Evolutionary conservation across 805 yeast species (phyloP).

Genomic region (Yamadazyma ubonensis): DNA sequence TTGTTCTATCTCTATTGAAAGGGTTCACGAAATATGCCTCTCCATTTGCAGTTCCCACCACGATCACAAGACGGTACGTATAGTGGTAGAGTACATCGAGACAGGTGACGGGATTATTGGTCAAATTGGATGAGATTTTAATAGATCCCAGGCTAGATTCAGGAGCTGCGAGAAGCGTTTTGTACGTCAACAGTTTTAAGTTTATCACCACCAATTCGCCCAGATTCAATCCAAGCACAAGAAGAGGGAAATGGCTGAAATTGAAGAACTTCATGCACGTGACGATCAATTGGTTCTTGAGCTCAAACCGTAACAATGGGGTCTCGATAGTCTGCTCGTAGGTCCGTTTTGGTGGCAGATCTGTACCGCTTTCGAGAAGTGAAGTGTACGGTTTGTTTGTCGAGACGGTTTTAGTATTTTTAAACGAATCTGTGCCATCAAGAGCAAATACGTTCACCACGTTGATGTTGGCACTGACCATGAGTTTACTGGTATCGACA

Average conservation of each 20-base stretch:
- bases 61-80: constrained; percentile 43
- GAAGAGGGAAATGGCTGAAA: constrained; percentile 40
- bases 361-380: constrained; percentile 14
- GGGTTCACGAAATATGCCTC: constrained; percentile 51
- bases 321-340: constrained; percentile 39
- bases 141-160: not conserved
- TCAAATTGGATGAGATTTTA: constrained; percentile 12
- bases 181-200: constrained; percentile 43
- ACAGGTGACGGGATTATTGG: constrained; percentile 21
- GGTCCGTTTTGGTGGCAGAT: not conserved
- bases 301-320: constrained; percentile 46
- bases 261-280: constrained; percentile 38
- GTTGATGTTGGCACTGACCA: constrained; percentile 50
- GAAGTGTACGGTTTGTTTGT: constrained; percentile 24
- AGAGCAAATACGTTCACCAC: constrained; percentile 47
- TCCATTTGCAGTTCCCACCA: constrained; percentile 66
- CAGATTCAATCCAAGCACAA: constrained; percentile 59
- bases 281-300: constrained; percentile 34
- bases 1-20: constrained; percentile 7
- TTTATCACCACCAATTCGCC: constrained; percentile 70
- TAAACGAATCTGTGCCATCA: constrained; percentile 24
- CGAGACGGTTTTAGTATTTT: constrained; percentile 19
- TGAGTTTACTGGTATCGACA: constrained; percentile 22
- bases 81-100: constrained; percentile 29
- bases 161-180: constrained; percentile 28